Evolutionary conservation across 2,329 filamentous ascomycete species (phyloP), one percentile per base, ranked within the genome.

Genomic region (Immersiporthe knoxdaviesiana): DNA sequence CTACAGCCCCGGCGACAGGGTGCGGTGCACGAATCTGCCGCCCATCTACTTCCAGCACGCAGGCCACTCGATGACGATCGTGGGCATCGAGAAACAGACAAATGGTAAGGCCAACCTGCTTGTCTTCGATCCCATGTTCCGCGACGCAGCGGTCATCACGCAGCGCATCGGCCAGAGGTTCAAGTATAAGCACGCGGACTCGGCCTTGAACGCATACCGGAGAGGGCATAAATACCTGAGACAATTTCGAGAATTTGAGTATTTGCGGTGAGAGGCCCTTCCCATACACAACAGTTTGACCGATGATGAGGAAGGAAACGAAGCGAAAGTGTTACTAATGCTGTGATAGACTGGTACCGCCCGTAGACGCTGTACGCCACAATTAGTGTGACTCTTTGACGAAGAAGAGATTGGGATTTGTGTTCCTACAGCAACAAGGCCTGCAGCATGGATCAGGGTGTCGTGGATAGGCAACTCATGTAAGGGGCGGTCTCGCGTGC

Each of bases 41-140:
- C 94, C 96, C 0, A 90, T 98, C 54, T 98, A 97, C 79, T 89
- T 97, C 71, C 95, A 98, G 77, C 92, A 96, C 74, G 88, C 89
- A 72, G 93, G 94, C 2, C 95, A 98, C 78, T 97, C 94, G 1
- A 84, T 97, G 82, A 97, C 93, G 0, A 93, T 98, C 65, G 84
- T 98, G 67, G 95, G 95, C 0, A 84, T 97, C 35, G 94, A 97
- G 79, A 88, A 87, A 72, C 87, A 85, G 37, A 82, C 80, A 44
- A 85, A 91, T 70, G 91, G 92, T 35, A 82, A 83, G 24, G 81
- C 84, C 65, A 91, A 92, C 73, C 82, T 98, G 24, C 83, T 98
- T 0, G 92, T 97, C 16, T 97, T 97, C 77, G 94, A 98, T 77
- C 94, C 95, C 1, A 91, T 92, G 81, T 93, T 92, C 77, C 89